Percentiles rank a stretch among this genome's conserved stretches.
phyloP scores from a whole-genome alignment of 768 basidiomycete species.

The Scleroderma citrinum region DNA sequence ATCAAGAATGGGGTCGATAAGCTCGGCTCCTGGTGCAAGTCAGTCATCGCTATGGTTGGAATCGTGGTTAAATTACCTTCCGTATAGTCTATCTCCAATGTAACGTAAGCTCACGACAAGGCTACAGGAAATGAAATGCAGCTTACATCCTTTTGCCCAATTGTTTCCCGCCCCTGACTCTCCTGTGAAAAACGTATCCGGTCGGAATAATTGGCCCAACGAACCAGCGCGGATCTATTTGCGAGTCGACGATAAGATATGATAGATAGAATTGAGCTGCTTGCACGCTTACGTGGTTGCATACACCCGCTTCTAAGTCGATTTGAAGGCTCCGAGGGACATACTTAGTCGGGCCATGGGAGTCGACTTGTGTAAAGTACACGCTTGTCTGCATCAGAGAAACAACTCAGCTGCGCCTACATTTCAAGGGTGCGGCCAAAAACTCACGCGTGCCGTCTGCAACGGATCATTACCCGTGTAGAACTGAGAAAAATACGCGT shows the following conservation, averaged over 20 bases:
- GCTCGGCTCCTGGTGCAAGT: constrained; percentile 65
- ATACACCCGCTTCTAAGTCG: constrained; percentile 86
- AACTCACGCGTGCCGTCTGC: constrained; percentile 65
- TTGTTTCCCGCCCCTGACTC: constrained; percentile 78
- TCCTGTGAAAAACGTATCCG: constrained; percentile 76
- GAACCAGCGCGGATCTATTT: constrained; percentile 59
- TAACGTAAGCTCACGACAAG: constrained; percentile 13
- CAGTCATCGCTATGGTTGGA: not conserved
- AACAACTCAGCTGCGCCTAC: not conserved
- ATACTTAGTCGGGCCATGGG: constrained; percentile 54
- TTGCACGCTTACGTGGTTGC: constrained; percentile 55
- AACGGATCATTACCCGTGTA: constrained; percentile 71
- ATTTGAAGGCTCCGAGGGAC: constrained; percentile 88
- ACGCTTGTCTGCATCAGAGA: constrained; percentile 53
- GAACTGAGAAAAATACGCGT: constrained; percentile 31
- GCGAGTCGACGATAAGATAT: not conserved
- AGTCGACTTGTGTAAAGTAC: constrained; percentile 72
- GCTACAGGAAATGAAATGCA: not conserved
- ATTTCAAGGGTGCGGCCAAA: not conserved
- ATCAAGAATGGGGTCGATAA: constrained; percentile 82
- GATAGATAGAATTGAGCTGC: not conserved
- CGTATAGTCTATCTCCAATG: constrained; percentile 60
- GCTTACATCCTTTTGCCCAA: constrained; percentile 91
- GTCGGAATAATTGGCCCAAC: constrained; percentile 73
- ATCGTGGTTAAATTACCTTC: constrained; percentile 51